A percentile compares a stretch with the other conserved stretches of the same genome.
These are phyloP conservation scores for Rhodofomes roseus DNA, from an alignment of 1,284 basidiomycete species.

Conservation along the genomic window DNA sequence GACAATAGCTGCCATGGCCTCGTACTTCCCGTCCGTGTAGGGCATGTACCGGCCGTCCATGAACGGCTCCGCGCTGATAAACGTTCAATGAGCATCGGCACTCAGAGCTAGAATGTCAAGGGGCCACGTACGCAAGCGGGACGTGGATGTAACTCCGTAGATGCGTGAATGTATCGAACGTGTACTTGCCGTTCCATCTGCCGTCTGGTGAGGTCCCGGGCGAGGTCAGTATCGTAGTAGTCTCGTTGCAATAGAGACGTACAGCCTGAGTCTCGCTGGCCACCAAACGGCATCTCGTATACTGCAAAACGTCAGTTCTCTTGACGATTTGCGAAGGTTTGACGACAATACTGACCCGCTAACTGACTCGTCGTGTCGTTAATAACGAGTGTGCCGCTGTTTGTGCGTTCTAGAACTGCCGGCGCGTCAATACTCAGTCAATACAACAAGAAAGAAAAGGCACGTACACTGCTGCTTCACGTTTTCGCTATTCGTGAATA, in stretches of 20 bases:
- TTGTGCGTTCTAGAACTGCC: slow-evolving; percentile 44
- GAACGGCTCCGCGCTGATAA: slow-evolving; percentile 27
- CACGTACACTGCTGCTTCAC: slow-evolving; percentile 37
- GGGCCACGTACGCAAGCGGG: slow-evolving; percentile 30
- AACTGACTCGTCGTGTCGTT: slow-evolving; percentile 54
- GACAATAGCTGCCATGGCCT: not conserved
- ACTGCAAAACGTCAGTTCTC: slow-evolving; percentile 19
- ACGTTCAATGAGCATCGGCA: not conserved
- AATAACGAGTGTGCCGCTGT: slow-evolving; percentile 47
- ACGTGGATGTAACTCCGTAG: slow-evolving; percentile 38
- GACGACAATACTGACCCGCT: slow-evolving; percentile 30
- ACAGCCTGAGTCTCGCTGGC: slow-evolving; percentile 46
- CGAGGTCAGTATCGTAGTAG: not conserved
- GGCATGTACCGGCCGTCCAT: slow-evolving; percentile 32
- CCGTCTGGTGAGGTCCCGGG: slow-evolving; percentile 33
- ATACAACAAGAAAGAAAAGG: slow-evolving; percentile 7
- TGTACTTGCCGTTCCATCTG: slow-evolving; percentile 38
- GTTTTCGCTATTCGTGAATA: slow-evolving; percentile 41
- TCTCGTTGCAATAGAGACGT: slow-evolving; percentile 14
- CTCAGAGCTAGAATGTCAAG: not conserved
- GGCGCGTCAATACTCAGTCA: not conserved
- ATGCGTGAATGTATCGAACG: slow-evolving; percentile 47
- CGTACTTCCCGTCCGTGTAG: slow-evolving; percentile 29
- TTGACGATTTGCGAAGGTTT: not conserved
- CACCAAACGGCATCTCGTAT: slow-evolving; percentile 44